Conservation (phyloP, 2,329 filamentous ascomycete genomes). For the Colletotrichum abscissum region DNA sequence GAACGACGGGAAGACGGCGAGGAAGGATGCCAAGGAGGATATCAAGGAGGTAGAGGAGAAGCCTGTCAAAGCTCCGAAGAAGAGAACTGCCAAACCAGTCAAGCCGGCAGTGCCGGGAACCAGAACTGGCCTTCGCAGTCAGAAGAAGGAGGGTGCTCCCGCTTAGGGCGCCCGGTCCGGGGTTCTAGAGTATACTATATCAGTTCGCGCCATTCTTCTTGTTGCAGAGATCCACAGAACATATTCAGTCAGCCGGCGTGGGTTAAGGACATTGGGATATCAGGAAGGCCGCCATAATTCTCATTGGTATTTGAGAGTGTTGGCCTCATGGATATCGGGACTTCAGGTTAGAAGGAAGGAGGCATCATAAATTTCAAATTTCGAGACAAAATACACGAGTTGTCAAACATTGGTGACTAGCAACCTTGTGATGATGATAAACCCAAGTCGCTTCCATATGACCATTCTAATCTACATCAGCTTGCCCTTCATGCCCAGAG, state of each 20-base stretch:
- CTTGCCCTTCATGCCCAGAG: neutral
- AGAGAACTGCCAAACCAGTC: neutral
- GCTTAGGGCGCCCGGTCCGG: too few species aligned
- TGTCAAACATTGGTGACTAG: neutral
- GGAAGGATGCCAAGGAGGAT: neutral
- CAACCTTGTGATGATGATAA: neutral
- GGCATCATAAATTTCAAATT: neutral
- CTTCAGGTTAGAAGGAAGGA: too few species aligned
- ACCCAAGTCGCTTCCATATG: neutral
- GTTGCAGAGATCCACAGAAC: too few species aligned
- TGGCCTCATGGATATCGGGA: neutral
- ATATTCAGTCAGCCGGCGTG: too few species aligned
- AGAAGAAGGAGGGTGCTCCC: neutral
- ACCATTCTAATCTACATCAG: neutral
- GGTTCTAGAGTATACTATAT: too few species aligned
- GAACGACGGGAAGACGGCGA: too few species aligned
- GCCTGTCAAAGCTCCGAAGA: neutral
- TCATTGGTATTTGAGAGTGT: too few species aligned
- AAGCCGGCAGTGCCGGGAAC: neutral
- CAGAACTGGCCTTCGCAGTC: neutral
- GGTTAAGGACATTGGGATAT: too few species aligned
- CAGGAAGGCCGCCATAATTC: too few species aligned
- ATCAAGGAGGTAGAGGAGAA: neutral
- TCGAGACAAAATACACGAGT: neutral
- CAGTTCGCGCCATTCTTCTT: too few species aligned